Base-by-base conservation (phyloP, 345 rosid genomes). In the Raphanus sativus region DNA sequence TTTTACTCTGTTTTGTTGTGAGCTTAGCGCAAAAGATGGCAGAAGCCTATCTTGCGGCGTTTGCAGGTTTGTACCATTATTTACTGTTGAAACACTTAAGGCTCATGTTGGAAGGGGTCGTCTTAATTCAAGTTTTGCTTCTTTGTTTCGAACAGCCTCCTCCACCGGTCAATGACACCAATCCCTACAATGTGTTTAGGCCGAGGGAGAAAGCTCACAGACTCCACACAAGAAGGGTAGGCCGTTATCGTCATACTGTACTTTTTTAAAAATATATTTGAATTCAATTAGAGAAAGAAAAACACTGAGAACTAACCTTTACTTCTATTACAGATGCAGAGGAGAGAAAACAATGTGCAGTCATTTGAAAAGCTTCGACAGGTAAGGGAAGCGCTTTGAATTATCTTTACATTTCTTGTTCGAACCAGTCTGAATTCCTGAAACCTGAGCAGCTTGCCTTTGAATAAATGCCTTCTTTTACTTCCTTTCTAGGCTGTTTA, bases 351-450 rank as follows among this genome's bases (percentile, higher is more conserved):
- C 82, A 95, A 92, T 75, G 98, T 92, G 73, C 99, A 92, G 80
- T 95, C 97, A 73, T 95, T 95, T 84, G 98, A 95, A 84, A 95
- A 95, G 90, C 93, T 95, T 82, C 97, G 99, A 50, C 99, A 95
- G 90, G 99, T 92, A 80, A 86, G 97, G 83, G 92, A 98, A 24
- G 8, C 52, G 8, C 42, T 9, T 9, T 38, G 11, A 9, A 38
- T 38, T 38, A 8, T 36, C 11, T 36, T 36, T 36, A 36, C 42
- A 36, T 40, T 16, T 56, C 65, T 70, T 75, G 42, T 12, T 50
- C 15, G 6, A 15, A 65, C 21, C 73, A 55, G 17, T 40, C 15
- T 65, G 45, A 21, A n/a, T n/a, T n/a, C n/a, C 21, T 69, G 52
- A 45, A 67, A 17, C 24, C 17, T 36, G 48, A 42, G 34, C 54